Percentiles rank a stretch among this genome's conserved stretches.
phyloP scores from a whole-genome alignment of 352 stramenopile species.

The Halophytophthora polymorphica region DNA sequence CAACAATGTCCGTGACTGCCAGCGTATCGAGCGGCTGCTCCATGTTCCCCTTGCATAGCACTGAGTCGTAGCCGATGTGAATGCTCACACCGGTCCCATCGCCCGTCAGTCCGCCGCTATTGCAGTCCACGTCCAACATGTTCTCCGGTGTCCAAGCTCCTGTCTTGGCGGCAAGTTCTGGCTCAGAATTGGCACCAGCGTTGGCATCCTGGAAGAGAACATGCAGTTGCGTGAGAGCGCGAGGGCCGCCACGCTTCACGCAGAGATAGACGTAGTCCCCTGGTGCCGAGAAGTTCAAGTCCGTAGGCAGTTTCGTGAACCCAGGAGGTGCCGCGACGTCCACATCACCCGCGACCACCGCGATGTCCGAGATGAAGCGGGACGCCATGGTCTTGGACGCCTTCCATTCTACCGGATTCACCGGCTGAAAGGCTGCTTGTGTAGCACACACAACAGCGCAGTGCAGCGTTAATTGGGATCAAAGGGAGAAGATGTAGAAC shows the following conservation, averaged over 20 bases:
- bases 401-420: conserved; percentile 51
- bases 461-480: conserved; percentile 4
- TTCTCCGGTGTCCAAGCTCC: conserved; percentile 5
- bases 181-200: conserved; percentile 2
- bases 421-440: conserved; percentile 34
- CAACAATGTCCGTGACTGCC: conserved; percentile 60
- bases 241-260: conserved; percentile 44
- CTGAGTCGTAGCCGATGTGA: conserved; percentile 30
- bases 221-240: conserved; percentile 37
- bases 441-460: not conserved
- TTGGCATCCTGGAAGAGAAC: conserved; percentile 8
- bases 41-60: conserved; percentile 21
- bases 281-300: conserved; percentile 61
- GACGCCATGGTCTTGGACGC: conserved; percentile 19
- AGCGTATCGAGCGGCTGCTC: conserved; percentile 35
- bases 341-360: conserved; percentile 50
- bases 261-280: conserved; percentile 75
- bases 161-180: not conserved
- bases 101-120: conserved; percentile 18
- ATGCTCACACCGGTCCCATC: conserved; percentile 26
- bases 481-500: not conserved
- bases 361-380: conserved; percentile 65
- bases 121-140: conserved; percentile 26
- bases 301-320: conserved; percentile 48
- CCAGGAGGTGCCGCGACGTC: conserved; percentile 47